Conservation (phyloP, 2,329 filamentous ascomycete species). For the Alternaria triticina region DNA sequence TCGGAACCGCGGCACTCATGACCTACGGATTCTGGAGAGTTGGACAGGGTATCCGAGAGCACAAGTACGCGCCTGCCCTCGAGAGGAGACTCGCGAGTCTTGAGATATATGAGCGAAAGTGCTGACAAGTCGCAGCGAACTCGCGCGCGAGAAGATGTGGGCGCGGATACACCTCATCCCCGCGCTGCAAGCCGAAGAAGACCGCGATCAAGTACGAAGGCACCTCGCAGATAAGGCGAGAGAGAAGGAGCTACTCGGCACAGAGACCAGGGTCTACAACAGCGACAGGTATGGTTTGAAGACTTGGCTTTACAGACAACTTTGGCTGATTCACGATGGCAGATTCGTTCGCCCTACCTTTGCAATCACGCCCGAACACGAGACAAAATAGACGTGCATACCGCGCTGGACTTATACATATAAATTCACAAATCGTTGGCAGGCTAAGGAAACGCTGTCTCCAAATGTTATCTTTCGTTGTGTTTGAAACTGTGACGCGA, state of each 20-base stretch:
- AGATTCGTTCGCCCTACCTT: conserved; percentile 75
- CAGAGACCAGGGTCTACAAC: conserved; percentile 85
- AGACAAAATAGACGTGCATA: conserved; percentile 60
- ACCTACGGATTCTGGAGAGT: conserved; percentile 89
- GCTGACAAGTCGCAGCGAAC: conserved; percentile 69
- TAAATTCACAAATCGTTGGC: background rate
- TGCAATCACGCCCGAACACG: conserved; percentile 70
- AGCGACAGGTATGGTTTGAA: conserved; percentile 72
- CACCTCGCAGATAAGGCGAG: conserved; percentile 85
- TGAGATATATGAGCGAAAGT: background rate
- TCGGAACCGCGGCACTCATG: conserved; percentile 80
- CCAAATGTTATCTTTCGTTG: conserved; percentile 17
- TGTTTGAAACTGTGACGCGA: background rate
- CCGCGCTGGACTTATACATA: conserved; percentile 23
- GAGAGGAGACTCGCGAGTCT: background rate
- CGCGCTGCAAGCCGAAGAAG: conserved; percentile 92
- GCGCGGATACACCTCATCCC: conserved; percentile 93
- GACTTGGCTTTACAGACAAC: background rate
- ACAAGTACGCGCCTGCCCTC: conserved; percentile 70
- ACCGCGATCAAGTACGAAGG: conserved; percentile 90
- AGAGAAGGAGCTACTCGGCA: conserved; percentile 88
- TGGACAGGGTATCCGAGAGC: conserved; percentile 82
- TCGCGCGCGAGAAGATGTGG: conserved; percentile 98
- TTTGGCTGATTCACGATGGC: conserved; percentile 12
- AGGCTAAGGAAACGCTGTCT: conserved; percentile 10